These are phyloP conservation scores for Pterocarpus santalinus DNA, from an alignment of 306 rosid genomes.

Conservation along the genomic window DNA sequence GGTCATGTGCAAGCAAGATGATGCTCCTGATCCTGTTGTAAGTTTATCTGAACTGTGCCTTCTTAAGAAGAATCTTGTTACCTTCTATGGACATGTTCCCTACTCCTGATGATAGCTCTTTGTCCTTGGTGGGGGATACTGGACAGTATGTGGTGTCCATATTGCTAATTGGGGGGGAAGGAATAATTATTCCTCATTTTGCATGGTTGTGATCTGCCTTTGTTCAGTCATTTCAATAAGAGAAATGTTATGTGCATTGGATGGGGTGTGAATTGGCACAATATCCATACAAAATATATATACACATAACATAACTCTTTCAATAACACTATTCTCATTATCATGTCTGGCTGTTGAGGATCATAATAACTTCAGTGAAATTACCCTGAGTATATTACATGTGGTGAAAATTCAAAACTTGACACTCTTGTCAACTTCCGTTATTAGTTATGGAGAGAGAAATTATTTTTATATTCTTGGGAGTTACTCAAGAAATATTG, in stretches of 20 bases:
- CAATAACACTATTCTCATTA: slow-evolving; percentile 3
- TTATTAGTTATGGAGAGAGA: slow-evolving; percentile 10
- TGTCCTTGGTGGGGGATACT: slow-evolving; percentile 54
- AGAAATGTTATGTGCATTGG: too few species aligned
- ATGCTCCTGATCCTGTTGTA: slow-evolving; percentile 99
- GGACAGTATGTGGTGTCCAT: slow-evolving; percentile 43
- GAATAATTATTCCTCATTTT: slow-evolving; percentile 42
- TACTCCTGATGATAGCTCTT: slow-evolving; percentile 8
- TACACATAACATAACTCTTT: too few species aligned
- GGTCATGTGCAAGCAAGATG: slow-evolving; percentile 99
- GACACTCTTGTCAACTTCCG: slow-evolving; percentile 37
- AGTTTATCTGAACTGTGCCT: slow-evolving; percentile 50
- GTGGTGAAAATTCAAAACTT: slow-evolving; percentile 16
- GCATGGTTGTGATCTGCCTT: slow-evolving; percentile 48
- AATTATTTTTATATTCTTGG: slow-evolving; percentile 19
- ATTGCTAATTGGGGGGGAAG: slow-evolving; percentile 38
- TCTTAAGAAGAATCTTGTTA: slow-evolving; percentile 29
- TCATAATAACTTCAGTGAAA: slow-evolving; percentile 34
- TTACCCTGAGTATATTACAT: slow-evolving; percentile 28
- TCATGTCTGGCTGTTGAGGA: slow-evolving; percentile 37
- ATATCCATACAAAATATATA: too few species aligned
- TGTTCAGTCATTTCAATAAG: slow-evolving; percentile 34
- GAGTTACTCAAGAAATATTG: slow-evolving; percentile 37
- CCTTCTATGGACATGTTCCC: slow-evolving; percentile 38
- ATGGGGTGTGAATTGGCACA: too few species aligned